Percentiles rank a stretch among this genome's conserved stretches.
These are phyloP conservation scores for Chlamydomonas incerta DNA, from an alignment of 139 green algal genomes.

Conservation along the genomic window DNA sequence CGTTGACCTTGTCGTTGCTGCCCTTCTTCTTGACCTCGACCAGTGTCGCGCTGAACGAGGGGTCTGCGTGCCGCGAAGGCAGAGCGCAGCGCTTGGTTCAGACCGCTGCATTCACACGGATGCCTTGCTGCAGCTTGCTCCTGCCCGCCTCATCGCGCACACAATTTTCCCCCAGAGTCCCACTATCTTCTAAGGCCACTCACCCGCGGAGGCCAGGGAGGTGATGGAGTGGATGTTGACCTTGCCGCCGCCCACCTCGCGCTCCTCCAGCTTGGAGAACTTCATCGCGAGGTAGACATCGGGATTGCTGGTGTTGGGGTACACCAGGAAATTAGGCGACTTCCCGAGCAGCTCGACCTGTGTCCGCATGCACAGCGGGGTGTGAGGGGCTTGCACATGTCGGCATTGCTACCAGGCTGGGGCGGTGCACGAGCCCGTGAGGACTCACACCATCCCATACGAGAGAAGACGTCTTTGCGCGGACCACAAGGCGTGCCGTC, in stretches of 20 bases:
- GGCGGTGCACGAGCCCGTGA: too few relatives aligned
- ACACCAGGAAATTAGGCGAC: conserved; percentile 39
- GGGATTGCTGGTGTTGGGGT: not conserved
- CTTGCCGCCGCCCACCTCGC: not conserved
- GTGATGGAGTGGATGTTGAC: not conserved
- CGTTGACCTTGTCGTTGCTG: not conserved
- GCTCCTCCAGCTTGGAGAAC: conserved; percentile 25
- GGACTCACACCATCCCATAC: too few relatives aligned
- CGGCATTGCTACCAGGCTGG: too few relatives aligned
- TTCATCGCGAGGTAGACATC: not conserved
- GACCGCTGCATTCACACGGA: too few relatives aligned
- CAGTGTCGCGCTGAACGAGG: not conserved
- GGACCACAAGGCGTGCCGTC: too few relatives aligned
- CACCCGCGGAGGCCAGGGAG: conserved; percentile 11
- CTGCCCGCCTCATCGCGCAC: too few relatives aligned
- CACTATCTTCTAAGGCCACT: too few relatives aligned
- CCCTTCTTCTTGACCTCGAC: not conserved
- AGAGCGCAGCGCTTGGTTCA: not conserved
- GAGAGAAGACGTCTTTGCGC: too few relatives aligned
- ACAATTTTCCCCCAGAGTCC: too few relatives aligned
- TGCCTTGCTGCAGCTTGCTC: too few relatives aligned
- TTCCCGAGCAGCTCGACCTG: conserved; percentile 27
- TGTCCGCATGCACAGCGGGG: too few relatives aligned
- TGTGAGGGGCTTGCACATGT: not conserved
- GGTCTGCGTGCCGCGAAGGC: not conserved